Percentiles rank a stretch among this genome's conserved stretches.
Conservation (phyloP, 2,329 filamentous ascomycete species). For the Huntiella decipiens region DNA sequence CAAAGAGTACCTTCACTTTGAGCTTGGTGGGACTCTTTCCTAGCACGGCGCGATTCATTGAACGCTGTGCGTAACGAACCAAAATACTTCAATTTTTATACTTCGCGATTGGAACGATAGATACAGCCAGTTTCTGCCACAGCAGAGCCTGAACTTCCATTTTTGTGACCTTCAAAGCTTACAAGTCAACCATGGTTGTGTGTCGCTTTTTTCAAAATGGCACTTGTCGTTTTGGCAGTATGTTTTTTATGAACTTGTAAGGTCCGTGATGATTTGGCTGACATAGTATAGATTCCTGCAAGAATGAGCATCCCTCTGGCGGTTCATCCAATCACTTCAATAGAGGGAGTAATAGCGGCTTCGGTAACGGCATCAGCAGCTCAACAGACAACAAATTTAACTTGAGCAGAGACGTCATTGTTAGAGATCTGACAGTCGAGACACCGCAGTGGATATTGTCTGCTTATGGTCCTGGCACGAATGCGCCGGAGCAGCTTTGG, state of each 20-base stretch:
- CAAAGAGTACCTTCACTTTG: too few relatives aligned
- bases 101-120: too few relatives aligned
- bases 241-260: conserved; percentile 13
- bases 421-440: conserved; percentile 48
- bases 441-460: conserved; percentile 73
- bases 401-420: conserved; percentile 40
- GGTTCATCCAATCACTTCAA: conserved; percentile 16
- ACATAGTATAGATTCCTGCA: conserved; percentile 26
- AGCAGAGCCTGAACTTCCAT: too few relatives aligned
- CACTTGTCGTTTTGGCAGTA: conserved; percentile 33
- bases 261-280: background rate
- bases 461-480: conserved; percentile 58
- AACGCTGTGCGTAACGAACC: too few relatives aligned
- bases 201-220: conserved; percentile 17
- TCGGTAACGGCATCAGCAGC: conserved; percentile 9
- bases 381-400: conserved; percentile 20
- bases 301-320: conserved; percentile 33
- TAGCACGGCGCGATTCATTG: too few relatives aligned
- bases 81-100: too few relatives aligned
- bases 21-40: too few relatives aligned
- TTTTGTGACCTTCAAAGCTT: background rate
- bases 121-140: too few relatives aligned
- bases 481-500: conserved; percentile 67
- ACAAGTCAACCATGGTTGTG: conserved; percentile 7
- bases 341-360: conserved; percentile 12